Conservation (phyloP, 495 filamentous ascomycete genomes). For the Penicillium paradoxum region DNA sequence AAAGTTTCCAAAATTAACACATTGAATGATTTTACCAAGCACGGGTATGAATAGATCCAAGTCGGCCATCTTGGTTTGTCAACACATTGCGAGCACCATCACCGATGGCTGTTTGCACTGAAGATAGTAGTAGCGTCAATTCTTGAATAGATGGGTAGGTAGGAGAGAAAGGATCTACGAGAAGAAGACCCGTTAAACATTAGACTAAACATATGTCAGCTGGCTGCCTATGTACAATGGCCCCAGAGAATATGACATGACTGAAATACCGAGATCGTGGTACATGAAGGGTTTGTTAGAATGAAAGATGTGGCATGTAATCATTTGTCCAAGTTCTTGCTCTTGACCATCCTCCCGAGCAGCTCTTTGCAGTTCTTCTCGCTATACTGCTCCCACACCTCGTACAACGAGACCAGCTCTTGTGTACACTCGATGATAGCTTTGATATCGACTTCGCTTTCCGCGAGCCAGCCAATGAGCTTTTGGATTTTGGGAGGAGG, state of each 20-base stretch:
- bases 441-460: conserved; percentile 88
- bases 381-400: conserved; percentile 83
- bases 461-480: conserved; percentile 80
- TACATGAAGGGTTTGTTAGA: neutral
- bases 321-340: conserved; percentile 73
- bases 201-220: too few relatives aligned
- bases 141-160: too few relatives aligned
- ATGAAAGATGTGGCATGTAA: neutral
- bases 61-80: too few relatives aligned
- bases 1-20: too few relatives aligned
- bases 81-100: too few relatives aligned
- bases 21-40: too few relatives aligned
- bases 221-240: neutral
- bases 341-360: conserved; percentile 79
- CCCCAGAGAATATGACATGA: neutral
- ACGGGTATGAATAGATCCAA: too few relatives aligned
- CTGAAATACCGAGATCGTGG: conserved; percentile 1
- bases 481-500: conserved; percentile 59
- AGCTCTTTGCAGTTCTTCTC: conserved; percentile 77
- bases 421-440: conserved; percentile 90
- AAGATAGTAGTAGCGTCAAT: too few relatives aligned
- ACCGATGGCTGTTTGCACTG: too few relatives aligned
- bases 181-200: too few relatives aligned
- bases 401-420: conserved; percentile 92
- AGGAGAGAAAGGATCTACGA: too few relatives aligned